Evolutionary conservation across 768 basidiomycete species (phyloP).

Genomic region (Rhizopogon vesiculosus): DNA sequence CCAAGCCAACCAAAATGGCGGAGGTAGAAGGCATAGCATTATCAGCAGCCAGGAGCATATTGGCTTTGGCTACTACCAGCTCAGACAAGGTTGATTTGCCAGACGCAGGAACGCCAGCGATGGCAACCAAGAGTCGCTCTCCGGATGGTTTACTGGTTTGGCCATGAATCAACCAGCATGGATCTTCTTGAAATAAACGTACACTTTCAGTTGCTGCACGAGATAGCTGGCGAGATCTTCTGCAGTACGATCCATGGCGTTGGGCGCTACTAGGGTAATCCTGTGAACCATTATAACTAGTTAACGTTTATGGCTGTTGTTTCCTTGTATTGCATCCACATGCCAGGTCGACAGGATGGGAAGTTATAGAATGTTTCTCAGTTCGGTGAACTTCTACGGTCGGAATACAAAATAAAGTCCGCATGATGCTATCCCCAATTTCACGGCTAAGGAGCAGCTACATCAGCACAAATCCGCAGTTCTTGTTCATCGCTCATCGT

Average conservation of each 20-base stretch:
- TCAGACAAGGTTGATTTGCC: slow-evolving; percentile 83
- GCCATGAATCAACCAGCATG: slow-evolving; percentile 12
- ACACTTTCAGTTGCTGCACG: slow-evolving; percentile 35
- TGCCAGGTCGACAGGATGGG: not conserved
- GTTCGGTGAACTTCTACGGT: too few relatives aligned
- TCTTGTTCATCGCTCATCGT: not conserved
- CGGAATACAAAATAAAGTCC: too few relatives aligned
- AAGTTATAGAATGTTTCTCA: not conserved
- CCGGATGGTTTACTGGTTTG: not conserved
- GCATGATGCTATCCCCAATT: too few relatives aligned
- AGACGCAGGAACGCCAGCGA: slow-evolving; percentile 78
- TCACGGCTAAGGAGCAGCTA: not conserved
- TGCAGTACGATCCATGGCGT: slow-evolving; percentile 37
- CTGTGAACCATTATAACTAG: not conserved
- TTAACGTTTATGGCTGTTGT: not conserved
- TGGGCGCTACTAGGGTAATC: slow-evolving; percentile 21
- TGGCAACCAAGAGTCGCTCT: slow-evolving; percentile 61
- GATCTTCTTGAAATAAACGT: slow-evolving; percentile 10
- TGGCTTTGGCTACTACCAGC: slow-evolving; percentile 50
- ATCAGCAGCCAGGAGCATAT: slow-evolving; percentile 31
- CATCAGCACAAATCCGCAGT: not conserved
- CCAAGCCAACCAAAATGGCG: slow-evolving; percentile 73
- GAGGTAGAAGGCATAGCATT: slow-evolving; percentile 3
- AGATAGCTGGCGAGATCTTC: slow-evolving; percentile 34
- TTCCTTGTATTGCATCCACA: not conserved